Base-by-base conservation (phyloP, 176 grass and related monocot species). In the Stipa capillata region DNA sequence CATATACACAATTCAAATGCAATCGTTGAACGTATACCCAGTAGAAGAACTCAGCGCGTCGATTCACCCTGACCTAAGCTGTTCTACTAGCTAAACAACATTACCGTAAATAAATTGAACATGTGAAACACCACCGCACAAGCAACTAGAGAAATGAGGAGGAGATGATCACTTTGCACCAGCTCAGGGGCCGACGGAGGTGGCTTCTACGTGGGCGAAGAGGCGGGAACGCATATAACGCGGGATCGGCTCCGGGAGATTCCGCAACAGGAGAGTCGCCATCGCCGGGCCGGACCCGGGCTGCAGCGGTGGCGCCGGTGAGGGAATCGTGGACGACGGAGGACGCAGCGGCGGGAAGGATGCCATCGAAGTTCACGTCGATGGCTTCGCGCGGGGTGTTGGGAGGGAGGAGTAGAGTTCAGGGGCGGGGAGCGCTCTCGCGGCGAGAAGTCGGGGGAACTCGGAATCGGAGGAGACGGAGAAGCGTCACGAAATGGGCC, bases 191-290 rank as follows among this genome's bases (percentile, higher is more conserved):
- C 71, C 62, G 61, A 89, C 63, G 35, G 59, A 43, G 60, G 86
- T 80, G 37, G 83, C 69, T 16, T 80, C 80, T 2, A 84, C 81
- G 83, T 78, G 87, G 28, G 80, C 76, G 64, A 73, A 84, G 47
- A 87, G 79, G 15, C 65, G 84, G 29, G 56, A 24, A 20, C 77
- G 71, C 72, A 87, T 75, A 69, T 84, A 84, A 2, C 44, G 33
- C 23, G 76, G 75, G n/a, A 87, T 87, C 27, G 69, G 80, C 76
- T 93, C 86, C 21, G 75, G 86, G 6, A 87, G 65, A 57, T 87
- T 87, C 65, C 78, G 78, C 27, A 78, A 47, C 20, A 84, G 53
- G 33, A 87, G 80, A 7, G 77, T 74, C 33, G 72, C 66, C 43
- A 55, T 71, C 42, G 64, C 16, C 18, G 33, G 35, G 13, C 6